A percentile compares a stretch with the other conserved stretches of the same genome.
phyloP scores from a whole-genome alignment of 192 early-diverging fungal species.

The Umbelopsis sp. region DNA sequence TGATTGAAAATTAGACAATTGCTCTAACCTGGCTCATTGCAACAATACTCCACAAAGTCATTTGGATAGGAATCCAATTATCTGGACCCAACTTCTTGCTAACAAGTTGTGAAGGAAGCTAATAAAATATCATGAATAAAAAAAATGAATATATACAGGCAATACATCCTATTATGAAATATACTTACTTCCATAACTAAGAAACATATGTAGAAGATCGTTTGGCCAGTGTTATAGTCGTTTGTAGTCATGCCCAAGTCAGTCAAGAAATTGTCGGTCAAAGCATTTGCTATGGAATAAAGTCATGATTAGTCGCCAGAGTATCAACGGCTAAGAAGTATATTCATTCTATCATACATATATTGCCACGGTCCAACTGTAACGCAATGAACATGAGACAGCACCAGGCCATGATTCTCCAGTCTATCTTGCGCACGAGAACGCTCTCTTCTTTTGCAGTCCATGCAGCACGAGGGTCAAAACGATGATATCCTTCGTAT shows the following conservation, averaged over 20 bases:
- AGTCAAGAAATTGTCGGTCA: constrained; percentile 45
- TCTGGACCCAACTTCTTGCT: constrained; percentile 46
- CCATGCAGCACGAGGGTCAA: constrained; percentile 42
- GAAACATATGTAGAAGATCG: constrained; percentile 47
- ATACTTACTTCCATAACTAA: constrained; percentile 6
- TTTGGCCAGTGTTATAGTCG: constrained; percentile 46
- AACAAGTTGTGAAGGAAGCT: constrained; percentile 53
- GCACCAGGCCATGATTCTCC: constrained; percentile 45
- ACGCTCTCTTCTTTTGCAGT: constrained; percentile 45
- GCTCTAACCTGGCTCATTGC: constrained; percentile 34
- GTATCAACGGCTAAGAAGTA: background rate
- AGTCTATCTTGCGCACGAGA: constrained; percentile 51
- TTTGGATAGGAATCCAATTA: constrained; percentile 53
- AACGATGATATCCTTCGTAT: constrained; percentile 3
- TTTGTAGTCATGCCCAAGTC: constrained; percentile 44
- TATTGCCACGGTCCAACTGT: constrained; percentile 53
- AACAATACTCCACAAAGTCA: constrained; percentile 52
- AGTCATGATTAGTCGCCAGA: background rate
- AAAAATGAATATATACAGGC: background rate
- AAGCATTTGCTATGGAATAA: constrained; percentile 35
- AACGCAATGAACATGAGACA: constrained; percentile 55
- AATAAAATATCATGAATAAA: constrained; percentile 17
- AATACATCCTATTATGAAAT: background rate
- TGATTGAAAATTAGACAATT: background rate
- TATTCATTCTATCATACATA: constrained; percentile 11